A percentile compares a stretch with the other conserved stretches of the same genome.
phyloP scores from a whole-genome alignment of 2,329 filamentous ascomycete genomes.

The Simplicillium aogashimaense region DNA sequence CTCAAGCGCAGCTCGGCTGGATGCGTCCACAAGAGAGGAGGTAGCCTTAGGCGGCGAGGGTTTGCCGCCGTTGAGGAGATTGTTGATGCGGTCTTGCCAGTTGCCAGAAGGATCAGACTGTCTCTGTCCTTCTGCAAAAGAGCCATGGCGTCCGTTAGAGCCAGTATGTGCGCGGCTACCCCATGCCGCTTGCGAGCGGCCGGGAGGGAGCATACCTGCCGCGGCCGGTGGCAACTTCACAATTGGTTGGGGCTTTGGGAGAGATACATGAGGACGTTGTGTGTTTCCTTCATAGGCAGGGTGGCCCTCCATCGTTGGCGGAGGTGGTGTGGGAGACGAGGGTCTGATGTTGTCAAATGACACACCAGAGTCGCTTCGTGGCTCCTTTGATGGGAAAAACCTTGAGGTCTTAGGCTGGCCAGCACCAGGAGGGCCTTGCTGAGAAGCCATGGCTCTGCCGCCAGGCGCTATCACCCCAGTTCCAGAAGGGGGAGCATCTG shows the following conservation, averaged over 20 bases:
- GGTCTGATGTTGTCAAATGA: constrained; percentile 29
- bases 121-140: constrained; percentile 8
- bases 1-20: constrained; percentile 58
- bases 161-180: constrained; percentile 16
- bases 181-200: constrained; percentile 22
- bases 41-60: constrained; percentile 41
- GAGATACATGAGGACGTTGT: constrained; percentile 55
- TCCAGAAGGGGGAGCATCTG: constrained; percentile 1
- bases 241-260: constrained; percentile 61
- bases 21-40: constrained; percentile 50
- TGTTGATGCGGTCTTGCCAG: constrained; percentile 82
- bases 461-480: background rate
- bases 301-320: constrained; percentile 59
- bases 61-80: constrained; percentile 61
- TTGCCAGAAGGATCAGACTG: constrained; percentile 20
- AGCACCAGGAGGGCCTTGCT: constrained; percentile 19
- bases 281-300: constrained; percentile 62
- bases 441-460: constrained; percentile 12
- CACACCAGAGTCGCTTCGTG: constrained; percentile 27
- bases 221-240: constrained; percentile 67
- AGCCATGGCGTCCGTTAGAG: constrained; percentile 1
- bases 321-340: constrained; percentile 59
- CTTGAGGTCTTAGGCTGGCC: constrained; percentile 43
- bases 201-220: constrained; percentile 6
- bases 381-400: constrained; percentile 50